Percentiles rank a stretch among this genome's conserved stretches.
phyloP scores from a whole-genome alignment of 2,329 filamentous ascomycete species.

The Mycosphaerella arachidis region DNA sequence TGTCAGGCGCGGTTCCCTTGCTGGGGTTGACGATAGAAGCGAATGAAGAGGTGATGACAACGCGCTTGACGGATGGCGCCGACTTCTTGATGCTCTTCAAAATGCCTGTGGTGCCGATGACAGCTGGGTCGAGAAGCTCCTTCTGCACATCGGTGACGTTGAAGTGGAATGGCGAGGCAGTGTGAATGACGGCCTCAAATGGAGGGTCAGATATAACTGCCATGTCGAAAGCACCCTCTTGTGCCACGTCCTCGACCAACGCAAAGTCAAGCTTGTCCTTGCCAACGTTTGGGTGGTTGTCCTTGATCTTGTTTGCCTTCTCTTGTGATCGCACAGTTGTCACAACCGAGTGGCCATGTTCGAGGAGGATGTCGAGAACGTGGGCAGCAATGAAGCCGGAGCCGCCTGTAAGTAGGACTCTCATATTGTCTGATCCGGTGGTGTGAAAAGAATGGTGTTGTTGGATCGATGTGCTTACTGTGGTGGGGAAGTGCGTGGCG shows the following conservation, averaged over 20 bases:
- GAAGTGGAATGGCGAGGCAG: conserved; percentile 69
- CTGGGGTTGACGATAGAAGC: conserved; percentile 57
- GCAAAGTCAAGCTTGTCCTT: conserved; percentile 58
- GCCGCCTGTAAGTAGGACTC: conserved; percentile 45
- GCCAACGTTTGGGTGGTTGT: conserved; percentile 47
- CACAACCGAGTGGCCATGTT: conserved; percentile 55
- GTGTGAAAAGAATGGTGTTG: conserved; percentile 4
- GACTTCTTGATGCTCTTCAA: conserved; percentile 57
- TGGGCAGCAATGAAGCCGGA: conserved; percentile 64
- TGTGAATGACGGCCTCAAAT: conserved; percentile 71
- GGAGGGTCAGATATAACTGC: conserved; percentile 58
- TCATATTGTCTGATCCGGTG: conserved; percentile 18
- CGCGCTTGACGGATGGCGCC: conserved; percentile 64
- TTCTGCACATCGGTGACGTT: conserved; percentile 69
- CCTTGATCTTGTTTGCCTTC: conserved; percentile 58
- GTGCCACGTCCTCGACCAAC: conserved; percentile 69
- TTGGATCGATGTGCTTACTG: neutral
- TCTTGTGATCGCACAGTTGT: conserved; percentile 59
- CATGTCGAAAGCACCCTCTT: conserved; percentile 62
- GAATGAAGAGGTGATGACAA: conserved; percentile 67
- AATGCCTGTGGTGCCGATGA: conserved; percentile 61
- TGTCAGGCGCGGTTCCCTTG: conserved; percentile 47
- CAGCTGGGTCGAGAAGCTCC: conserved; percentile 55
- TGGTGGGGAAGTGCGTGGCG: neutral
- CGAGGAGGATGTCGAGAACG: conserved; percentile 56